These are phyloP conservation scores for Bonia amplexicaulis DNA, from an alignment of 176 grass and related monocot genomes.

Conservation along the genomic window DNA sequence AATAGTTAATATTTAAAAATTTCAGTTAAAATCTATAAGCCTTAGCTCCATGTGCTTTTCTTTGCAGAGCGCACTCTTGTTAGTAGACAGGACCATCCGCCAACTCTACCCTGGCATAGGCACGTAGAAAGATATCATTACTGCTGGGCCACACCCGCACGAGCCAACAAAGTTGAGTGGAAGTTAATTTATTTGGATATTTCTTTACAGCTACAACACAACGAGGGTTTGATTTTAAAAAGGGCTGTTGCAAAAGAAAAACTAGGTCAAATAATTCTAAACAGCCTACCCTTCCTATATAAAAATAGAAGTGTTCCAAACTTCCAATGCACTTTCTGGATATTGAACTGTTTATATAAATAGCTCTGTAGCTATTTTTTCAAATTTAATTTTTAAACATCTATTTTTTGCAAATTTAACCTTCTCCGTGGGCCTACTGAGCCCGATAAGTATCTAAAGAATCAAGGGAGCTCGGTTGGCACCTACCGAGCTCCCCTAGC, in stretches of 20 bases:
- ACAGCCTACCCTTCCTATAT: background rate
- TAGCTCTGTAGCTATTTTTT: too few relatives aligned
- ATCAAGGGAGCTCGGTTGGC: too few relatives aligned
- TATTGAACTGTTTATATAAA: background rate
- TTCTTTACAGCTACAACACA: background rate
- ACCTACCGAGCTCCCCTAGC: too few relatives aligned
- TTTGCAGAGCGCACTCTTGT: conserved; percentile 11
- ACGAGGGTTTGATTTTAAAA: background rate
- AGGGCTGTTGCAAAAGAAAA: background rate
- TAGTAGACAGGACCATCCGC: background rate
- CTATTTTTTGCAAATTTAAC: too few relatives aligned
- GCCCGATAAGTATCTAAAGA: too few relatives aligned
- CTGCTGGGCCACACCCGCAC: background rate
- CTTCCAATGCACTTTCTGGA: background rate
- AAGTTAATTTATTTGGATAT: background rate
- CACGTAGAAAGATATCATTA: background rate
- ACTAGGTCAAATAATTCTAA: background rate
- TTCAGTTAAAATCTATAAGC: too few relatives aligned
- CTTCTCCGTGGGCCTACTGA: fast-evolving
- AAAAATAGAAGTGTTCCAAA: background rate
- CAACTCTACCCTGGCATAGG: background rate
- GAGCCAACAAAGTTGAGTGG: background rate
- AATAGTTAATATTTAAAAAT: too few relatives aligned
- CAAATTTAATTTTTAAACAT: too few relatives aligned
- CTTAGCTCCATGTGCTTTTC: background rate